Evolutionary conservation across 345 rosid genomes (phyloP).

Genomic region (Populus simonii): DNA sequence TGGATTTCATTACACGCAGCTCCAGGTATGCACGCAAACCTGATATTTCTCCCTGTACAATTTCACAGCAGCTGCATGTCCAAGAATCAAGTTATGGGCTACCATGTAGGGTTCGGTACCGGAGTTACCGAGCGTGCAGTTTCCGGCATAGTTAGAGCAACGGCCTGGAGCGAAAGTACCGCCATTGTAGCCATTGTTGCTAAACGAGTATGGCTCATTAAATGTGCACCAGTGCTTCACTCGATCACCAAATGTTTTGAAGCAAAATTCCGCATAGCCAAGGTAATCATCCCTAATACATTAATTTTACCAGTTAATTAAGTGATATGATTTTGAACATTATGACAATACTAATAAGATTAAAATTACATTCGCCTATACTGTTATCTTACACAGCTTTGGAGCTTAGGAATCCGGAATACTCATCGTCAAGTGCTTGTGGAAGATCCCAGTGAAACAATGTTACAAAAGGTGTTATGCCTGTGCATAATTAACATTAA

Average conservation of each 20-base stretch:
- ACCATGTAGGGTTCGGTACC: constrained; percentile 42
- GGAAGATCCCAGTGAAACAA: constrained; percentile 62
- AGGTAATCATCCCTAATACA: constrained; percentile 21
- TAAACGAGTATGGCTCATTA: constrained; percentile 23
- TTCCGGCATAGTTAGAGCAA: constrained; percentile 39
- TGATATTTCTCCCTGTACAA: constrained; percentile 38
- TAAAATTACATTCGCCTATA: background rate
- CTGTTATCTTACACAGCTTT: constrained; percentile 37
- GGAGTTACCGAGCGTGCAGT: constrained; percentile 39
- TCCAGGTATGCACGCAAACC: constrained; percentile 16
- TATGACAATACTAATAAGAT: too few relatives aligned
- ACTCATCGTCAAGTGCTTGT: constrained; percentile 59
- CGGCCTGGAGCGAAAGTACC: constrained; percentile 47
- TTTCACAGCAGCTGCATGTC: constrained; percentile 36
- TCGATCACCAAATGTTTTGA: constrained; percentile 35
- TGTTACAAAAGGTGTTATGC: constrained; percentile 52
- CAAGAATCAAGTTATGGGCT: constrained; percentile 36
- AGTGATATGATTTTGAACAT: too few relatives aligned
- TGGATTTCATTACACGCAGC: too few relatives aligned
- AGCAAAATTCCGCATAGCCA: constrained; percentile 31
- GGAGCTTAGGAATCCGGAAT: constrained; percentile 50
- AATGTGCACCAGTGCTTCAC: constrained; percentile 37
- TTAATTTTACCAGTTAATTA: background rate
- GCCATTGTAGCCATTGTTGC: constrained; percentile 15
- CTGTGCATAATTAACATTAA: constrained; percentile 19